Evolutionary conservation across 441 rosid genomes (phyloP), one percentile per base, ranked within the genome.

Genomic region (Manihot esculenta): DNA sequence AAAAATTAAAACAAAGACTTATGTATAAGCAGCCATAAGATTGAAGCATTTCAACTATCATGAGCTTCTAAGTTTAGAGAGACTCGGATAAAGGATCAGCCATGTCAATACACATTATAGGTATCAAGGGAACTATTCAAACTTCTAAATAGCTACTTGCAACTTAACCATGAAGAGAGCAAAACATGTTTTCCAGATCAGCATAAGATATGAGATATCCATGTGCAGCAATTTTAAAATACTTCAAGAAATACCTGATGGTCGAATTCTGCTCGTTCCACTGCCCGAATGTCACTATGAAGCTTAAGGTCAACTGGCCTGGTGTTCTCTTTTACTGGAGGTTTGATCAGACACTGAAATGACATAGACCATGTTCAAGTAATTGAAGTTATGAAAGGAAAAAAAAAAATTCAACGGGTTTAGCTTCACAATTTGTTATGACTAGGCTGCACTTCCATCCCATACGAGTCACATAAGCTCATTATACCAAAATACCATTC

Each of bases 191-290:
- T 6, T 51, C 0, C 0, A 6, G 24, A 45, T 33, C 38, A 53
- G 51, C 61, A 71, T 5, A 53, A 17, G 23, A 41, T 15, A 51
- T 30, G 20, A 35, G 41, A 35, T 35, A 6, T 35, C 41, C 7
- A 35, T 35, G 41, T 2, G 41, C 41, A 13, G 41, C 41, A 35
- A 14, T 26, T 8, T 2, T 42, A 53, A n/a, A 5, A 41, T 15
- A 58, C 51, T 8, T 13, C 27, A 24, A 72, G 55, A 67, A 24
- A 59, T 66, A 93, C 99, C 98, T 89, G 97, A 45, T 89, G 78
- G 70, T 95, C 97, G 80, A 95, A 95, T 83, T 88, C 98, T 53
- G 96, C 88, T 3, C 97, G 95, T 71, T 91, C 99, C 56, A 75
- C 79, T 42, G 98, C 99, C 41, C 98, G 85, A 55, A 89, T 53